Evolutionary conservation across 148 eudicot genomes (phyloP), one percentile per base, ranked within the genome.

Genomic region (Nepenthes mirabilis): DNA sequence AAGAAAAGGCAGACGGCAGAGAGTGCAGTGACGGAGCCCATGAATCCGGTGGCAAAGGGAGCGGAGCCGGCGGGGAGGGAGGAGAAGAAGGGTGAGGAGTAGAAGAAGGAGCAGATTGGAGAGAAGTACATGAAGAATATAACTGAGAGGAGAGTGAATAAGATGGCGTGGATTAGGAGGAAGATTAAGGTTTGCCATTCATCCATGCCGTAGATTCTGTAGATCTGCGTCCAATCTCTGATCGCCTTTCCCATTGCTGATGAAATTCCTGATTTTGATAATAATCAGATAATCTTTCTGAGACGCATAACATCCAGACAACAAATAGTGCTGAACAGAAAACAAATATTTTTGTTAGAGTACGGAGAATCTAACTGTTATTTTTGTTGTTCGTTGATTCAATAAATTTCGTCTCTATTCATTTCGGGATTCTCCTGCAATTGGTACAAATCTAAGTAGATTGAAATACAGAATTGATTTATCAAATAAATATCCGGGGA

Each of bases 151-250:
- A 63, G 47, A 2, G 95, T 58, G 69, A 90, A 87, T 12, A 63
- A 2, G 37, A 74, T 2, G 34, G 91, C 87, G 58, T 85, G 76
- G 49, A 83, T 59, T 13, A 88, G 68, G 37, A 91, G 81, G 55
- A 91, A 91, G 0, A 79, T 10, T 0, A 86, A 82, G 0, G 93
- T 91, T 13, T 83, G 90, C 81, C 84, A 83, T 36, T 85, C 90
- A n/a, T 87, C 95, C 65, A 91, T 82, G 23, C 95, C 95, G 68
- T 91, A 91, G 40, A 91, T 91, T 36, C 88, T 74, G 61, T 85
- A 91, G 90, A 91, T 87, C 83, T 87, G 97, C 0, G 84, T 74
- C 97, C 97, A 91, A 32, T 91, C 97, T 66, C 97, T 67, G 9
- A 75, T 84, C 2, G 77, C 60, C 70, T 87, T 85, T 11, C 85